Percentiles rank a stretch among this genome's conserved stretches.
These are phyloP conservation scores for Suillus paluster DNA, from an alignment of 768 basidiomycete genomes.

Conservation along the genomic window DNA sequence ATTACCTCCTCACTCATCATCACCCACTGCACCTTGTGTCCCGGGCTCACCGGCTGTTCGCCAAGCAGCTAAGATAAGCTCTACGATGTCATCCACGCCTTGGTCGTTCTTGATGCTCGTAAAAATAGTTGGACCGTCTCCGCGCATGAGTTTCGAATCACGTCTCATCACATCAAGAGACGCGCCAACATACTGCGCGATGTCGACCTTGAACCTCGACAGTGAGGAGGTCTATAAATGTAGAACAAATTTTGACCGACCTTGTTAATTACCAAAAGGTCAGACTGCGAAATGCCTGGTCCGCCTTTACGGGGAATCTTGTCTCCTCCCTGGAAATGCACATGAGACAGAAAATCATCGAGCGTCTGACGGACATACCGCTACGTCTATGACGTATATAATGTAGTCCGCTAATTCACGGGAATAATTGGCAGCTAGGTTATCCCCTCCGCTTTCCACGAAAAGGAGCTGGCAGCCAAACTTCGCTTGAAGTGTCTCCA, in stretches of 20 bases:
- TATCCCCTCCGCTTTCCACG: conserved; percentile 97
- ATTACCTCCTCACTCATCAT: conserved; percentile 9
- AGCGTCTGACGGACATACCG: conserved; percentile 48
- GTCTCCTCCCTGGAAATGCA: conserved; percentile 81
- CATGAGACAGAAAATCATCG: conserved; percentile 7
- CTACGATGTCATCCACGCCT: conserved; percentile 82
- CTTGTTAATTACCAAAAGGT: conserved; percentile 95
- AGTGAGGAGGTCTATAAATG: neutral
- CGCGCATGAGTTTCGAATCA: conserved; percentile 92
- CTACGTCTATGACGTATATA: conserved; percentile 90
- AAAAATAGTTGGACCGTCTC: conserved; percentile 92
- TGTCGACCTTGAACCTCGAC: conserved; percentile 68
- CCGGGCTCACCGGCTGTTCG: conserved; percentile 78
- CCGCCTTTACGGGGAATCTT: conserved; percentile 99
- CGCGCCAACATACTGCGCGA: conserved; percentile 90
- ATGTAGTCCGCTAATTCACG: conserved; percentile 97
- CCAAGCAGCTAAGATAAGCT: conserved; percentile 90
- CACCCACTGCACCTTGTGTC: conserved; percentile 44
- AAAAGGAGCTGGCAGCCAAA: conserved; percentile 90
- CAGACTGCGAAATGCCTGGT: conserved; percentile 95
- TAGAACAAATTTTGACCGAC: conserved; percentile 39
- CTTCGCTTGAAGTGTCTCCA: conserved; percentile 92
- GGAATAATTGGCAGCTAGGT: conserved; percentile 96
- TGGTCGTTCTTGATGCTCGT: conserved; percentile 77
- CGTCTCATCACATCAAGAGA: conserved; percentile 94